Evolutionary conservation across 2,329 filamentous ascomycete species (phyloP), one percentile per base, ranked within the genome.

Genomic region (Orbilia javanica): DNA sequence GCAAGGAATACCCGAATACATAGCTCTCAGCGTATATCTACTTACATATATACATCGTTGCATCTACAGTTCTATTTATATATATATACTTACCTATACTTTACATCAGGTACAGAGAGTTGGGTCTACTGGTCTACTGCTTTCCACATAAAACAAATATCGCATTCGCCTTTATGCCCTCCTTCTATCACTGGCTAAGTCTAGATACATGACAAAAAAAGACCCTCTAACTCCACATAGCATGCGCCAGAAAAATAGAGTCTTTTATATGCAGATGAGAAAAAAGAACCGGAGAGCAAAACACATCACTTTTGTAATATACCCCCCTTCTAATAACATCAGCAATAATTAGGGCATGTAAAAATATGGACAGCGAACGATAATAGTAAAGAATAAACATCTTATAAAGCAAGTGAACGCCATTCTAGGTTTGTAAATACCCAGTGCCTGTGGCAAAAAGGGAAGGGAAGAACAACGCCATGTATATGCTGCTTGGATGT

Each of bases 221-320:
- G 27, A 36, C 20, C 31, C 34, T 42, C 25, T 29, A 60, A 60
- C 55, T 60, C 55, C 55, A 8, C 10, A 60, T n/a, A 60, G 3
- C 18, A 25, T 60, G 20, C 55, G 55, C 55, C 55, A 11, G 55
- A 60, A n/a, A 57, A 60, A 39, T 60, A 60, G 31, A 60, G 34
- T 60, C 55, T 60, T 60, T 20, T 18, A 60, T 27, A 60, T 25
- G 34, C 8, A 2, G 36, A 36, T 15, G 34, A 10, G 8, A 42
- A 36, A 39, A 22, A 36, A 15, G n/a, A n/a, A 2, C 36, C n/a
- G 39, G 31, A 53, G 27, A n/a, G 13, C 8, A 13, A 60, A 25
- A 60, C n/a, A 36, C 29, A 39, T 18, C 52, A 8, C 25, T 42
- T 60, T 60, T 42, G 55, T 42, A 60, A 25, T 27, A 60, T 27